Base-by-base conservation (phyloP, 129 eudicot genomes). In the Saussurea involucrata region DNA sequence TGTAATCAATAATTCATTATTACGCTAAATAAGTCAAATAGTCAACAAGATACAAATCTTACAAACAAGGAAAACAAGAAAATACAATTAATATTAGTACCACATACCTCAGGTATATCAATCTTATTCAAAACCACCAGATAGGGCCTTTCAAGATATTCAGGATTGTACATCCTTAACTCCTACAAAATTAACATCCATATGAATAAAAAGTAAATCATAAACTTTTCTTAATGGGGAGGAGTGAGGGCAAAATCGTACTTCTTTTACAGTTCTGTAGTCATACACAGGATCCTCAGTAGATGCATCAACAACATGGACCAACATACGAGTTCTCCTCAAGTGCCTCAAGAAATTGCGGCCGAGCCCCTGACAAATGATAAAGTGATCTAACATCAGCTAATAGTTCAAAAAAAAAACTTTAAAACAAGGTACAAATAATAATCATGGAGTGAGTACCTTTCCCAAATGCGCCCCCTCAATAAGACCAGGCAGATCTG, bases 381-480 rank as follows among this genome's bases (percentile, higher is more conserved):
- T 40, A 74, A 33, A 27, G 34, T 71, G 36, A 36, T 73, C 68
- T 34, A 61, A 32, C 22, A 71, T 71, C 68, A 70, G 71, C 32
- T 74, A 63, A 61, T 27, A 60, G 24, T 17, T 68, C 6, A 66
- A 31, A 15, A 42, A 61, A 63, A 28, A 13, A 25, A 53, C 2
- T 0, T 17, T 24, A 81, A 33, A 13, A 69, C 57, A 11, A 68
- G 8, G 66, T 55, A 49, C 61, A 53, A 53, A 53, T 40, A 3
- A 40, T 40, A 46, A 58, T 36, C 6, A n/a, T 13, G 64, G 10
- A 37, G 28, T 55, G 17, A 37, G 36, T 24, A 95, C 98, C 96
- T 91, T 95, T 64, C 98, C 98, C 33, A 95, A 85, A 88, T 91
- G 96, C 74, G 97, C 98, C 24, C 97, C 98, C 83, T 95, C 97